Evolutionary conservation across 768 basidiomycete genomes (phyloP), one percentile per base, ranked within the genome.

Genomic region (Tylopilus rubrobrunneus): DNA sequence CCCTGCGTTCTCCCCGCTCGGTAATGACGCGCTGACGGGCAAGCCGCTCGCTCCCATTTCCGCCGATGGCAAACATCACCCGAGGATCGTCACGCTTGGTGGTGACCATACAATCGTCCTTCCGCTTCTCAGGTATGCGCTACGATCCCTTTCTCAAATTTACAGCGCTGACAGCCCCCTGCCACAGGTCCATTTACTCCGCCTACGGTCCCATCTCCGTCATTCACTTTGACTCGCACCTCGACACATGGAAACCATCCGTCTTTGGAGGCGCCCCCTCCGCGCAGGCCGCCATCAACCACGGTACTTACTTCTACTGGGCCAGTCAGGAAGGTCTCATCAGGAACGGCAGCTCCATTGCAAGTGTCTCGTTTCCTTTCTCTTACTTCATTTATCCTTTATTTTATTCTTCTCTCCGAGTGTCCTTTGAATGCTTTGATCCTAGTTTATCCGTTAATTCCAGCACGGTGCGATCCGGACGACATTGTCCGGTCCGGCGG

Each of bases 231-330:
- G 92, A 93, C 67, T 86, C 87, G 31, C 89, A 92, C 70, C 78
- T 91, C 34, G 86, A 88, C 62, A 88, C 86, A 11, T 88, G 86
- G 87, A 86, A 85, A 62, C 85, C 86, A 5, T 74, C 79, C 31
- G 83, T 87, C 10, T 88, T 88, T 62, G 87, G 87, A 23, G 86
- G 85, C 10, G 83, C 87, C 4, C 86, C 85, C 4, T 85, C 85
- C 27, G 76, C 78, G 1, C 84, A 85, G 53, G 87, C 86, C 0
- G 83, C 84, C 21, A 84, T 94, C 58, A 92, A 89, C 56, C 92
- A 94, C 55, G 92, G 91, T 12, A 91, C 89, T 3, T 93, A 92
- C 74, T 94, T 94, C 70, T 93, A 90, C 72, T 88, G 88, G 80
- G 92, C 92, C 0, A 84, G 83, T 55, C 80, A 86, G 60, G 89